Base-by-base conservation (phyloP, 805 yeast species). In the Grigorovia jiainica region DNA sequence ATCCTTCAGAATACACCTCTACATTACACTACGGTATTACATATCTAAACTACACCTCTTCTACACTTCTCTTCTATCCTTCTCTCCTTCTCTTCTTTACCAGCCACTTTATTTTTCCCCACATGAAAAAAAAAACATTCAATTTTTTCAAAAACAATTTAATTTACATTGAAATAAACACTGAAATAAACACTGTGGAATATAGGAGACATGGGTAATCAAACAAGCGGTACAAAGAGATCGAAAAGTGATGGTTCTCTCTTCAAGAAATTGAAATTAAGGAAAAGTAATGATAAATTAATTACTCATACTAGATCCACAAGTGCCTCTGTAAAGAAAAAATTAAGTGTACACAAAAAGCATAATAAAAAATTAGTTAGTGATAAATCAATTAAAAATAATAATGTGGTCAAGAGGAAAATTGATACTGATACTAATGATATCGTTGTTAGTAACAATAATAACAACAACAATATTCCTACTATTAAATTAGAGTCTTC, bases 161-260 rank as follows among this genome's bases (percentile, higher is more conserved):
- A n/a, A n/a, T n/a, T n/a, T n/a, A n/a, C n/a, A n/a, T n/a, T n/a
- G n/a, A n/a, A n/a, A n/a, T n/a, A n/a, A n/a, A n/a, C n/a, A n/a
- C n/a, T n/a, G n/a, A n/a, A n/a, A n/a, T n/a, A n/a, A n/a, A n/a
- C n/a, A n/a, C n/a, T n/a, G n/a, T n/a, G n/a, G n/a, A n/a, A n/a
- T n/a, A n/a, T n/a, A n/a, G 24, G n/a, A 7, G n/a, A 13, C 15
- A 36, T 36, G 39, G 23, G 32, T 2, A 18, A 18, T 11, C 20
- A 29, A 7, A 7, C 41, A 8, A 31, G 31, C 7, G 16, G 15
- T 10, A 18, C 15, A 5, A n/a, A 15, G n/a, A 46, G 46, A 41
- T 41, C 49, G 5, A 30, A 38, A 7, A 50, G 51, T 34, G 52
- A 48, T 23, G 40, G 43, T 4, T 43, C 47, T 8, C 41, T 48